phyloP scores from a whole-genome alignment of 129 eudicot species.

The Flaveria robusta region DNA sequence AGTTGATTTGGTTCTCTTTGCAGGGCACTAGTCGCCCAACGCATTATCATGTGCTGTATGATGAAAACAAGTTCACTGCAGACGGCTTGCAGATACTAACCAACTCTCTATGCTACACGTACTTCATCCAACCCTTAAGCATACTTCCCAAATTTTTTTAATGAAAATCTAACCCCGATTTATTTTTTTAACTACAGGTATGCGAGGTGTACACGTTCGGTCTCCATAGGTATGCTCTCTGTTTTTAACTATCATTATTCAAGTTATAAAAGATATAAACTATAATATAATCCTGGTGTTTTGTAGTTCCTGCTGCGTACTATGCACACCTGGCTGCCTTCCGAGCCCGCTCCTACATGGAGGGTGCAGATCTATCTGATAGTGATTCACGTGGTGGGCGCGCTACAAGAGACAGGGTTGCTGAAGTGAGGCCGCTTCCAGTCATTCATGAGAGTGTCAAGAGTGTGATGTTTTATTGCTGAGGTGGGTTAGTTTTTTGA shows the following conservation, averaged over 20 bases:
- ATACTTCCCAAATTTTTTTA: not conserved
- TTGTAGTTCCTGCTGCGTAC: constrained; percentile 86
- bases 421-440: constrained; percentile 48
- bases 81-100: constrained; percentile 69
- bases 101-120: constrained; percentile 76
- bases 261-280: not conserved
- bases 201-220: constrained; percentile 89
- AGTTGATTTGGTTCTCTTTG: not conserved
- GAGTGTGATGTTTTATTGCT: constrained; percentile 81
- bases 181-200: constrained; percentile 38
- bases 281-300: not conserved
- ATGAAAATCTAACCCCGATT: not conserved
- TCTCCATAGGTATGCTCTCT: constrained; percentile 62
- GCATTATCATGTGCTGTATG: constrained; percentile 80
- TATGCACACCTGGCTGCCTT: constrained; percentile 88
- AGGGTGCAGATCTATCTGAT: constrained; percentile 42
- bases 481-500: constrained; percentile 10
- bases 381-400: constrained; percentile 45
- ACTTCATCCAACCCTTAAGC: not conserved
- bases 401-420: constrained; percentile 41
- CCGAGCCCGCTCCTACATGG: constrained; percentile 75
- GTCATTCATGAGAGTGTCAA: constrained; percentile 56
- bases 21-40: constrained; percentile 93
- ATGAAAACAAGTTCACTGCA: constrained; percentile 72
- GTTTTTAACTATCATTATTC: not conserved